Evolutionary conservation across 257 asterid species (phyloP), one percentile per base, ranked within the genome.

Genomic region (Scutellaria barbata): DNA sequence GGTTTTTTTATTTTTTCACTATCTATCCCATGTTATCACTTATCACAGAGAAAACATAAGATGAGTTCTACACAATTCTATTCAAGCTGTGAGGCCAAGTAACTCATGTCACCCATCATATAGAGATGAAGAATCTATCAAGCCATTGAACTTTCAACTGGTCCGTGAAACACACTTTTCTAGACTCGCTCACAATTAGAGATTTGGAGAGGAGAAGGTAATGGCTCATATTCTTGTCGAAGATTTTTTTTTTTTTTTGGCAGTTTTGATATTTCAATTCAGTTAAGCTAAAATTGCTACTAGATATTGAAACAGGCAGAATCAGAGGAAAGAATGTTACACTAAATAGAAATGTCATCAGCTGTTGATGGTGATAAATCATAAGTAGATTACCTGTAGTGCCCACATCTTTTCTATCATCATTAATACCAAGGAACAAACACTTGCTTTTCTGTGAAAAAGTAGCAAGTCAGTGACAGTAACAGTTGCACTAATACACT

Each of bases 371-470:
- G 25, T 65, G 47, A 75, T 75, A 69, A 80, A 60, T 42, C 66
- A 58, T 39, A 45, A 41, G 75, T 65, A 65, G 13, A 42, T 81
- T 79, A 91, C 99, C 97, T 77, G 96, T 84, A 51, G 99, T 89
- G 72, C 97, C 97, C 16, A 72, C 87, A 79, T 87, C 90, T 73
- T 81, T 83, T 61, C 88, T 83, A 59, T 84, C 92, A 73, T 89
- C 94, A 86, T 78, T 81, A 74, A 94, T 86, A 74, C 92, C 97
- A 78, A 89, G 90, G 81, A 82, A 86, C 83, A 91, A 70, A 78
- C 96, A 91, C 83, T 88, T 88, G 66, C 86, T 60, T 46, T 82
- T 85, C 93, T 89, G 84, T 71, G 78, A 68, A 74, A 72, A 40
- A 76, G 40, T 47, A 75, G 41, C 37, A 76, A 8, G 78, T 63